Conservation (phyloP, 2,329 filamentous ascomycete species). For the Sporothrix schenckii region DNA sequence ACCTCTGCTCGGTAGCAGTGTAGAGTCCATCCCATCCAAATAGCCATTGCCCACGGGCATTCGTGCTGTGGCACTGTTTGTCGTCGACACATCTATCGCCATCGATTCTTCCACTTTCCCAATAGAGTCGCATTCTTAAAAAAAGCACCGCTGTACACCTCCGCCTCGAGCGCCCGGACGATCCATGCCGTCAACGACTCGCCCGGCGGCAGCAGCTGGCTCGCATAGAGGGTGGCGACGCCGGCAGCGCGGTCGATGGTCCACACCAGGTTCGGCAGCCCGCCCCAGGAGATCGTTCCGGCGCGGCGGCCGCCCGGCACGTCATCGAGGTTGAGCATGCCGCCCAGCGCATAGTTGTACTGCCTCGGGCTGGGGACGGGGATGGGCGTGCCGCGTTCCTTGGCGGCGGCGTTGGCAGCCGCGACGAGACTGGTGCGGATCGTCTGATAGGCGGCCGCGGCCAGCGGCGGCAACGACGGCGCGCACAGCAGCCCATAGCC, state of each 20-base stretch:
- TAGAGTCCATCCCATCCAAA: too few species aligned
- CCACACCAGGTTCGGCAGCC: constrained; percentile 14
- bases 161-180: constrained; percentile 4
- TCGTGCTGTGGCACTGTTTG: too few species aligned
- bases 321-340: not conserved
- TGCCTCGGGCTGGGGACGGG: not conserved
- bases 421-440: not conserved
- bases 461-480: not conserved
- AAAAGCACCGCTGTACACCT: constrained; percentile 1
- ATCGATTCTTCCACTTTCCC: too few species aligned
- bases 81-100: too few species aligned
- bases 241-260: not conserved
- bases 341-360: not conserved
- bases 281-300: constrained; percentile 15
- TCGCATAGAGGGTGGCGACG: constrained; percentile 17
- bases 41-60: too few species aligned
- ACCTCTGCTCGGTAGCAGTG: too few species aligned
- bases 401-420: constrained; percentile 1
- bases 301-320: constrained; percentile 6
- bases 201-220: constrained; percentile 21
- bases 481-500: not conserved
- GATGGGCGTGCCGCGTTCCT: constrained; percentile 10
- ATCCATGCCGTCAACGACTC: not conserved
- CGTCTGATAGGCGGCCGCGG: not conserved
- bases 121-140: not conserved